Percentiles rank a stretch among this genome's conserved stretches.
These are phyloP conservation scores for Cryphonectria parasitica DNA, from an alignment of 2,329 filamentous ascomycete genomes.

Conservation along the genomic window DNA sequence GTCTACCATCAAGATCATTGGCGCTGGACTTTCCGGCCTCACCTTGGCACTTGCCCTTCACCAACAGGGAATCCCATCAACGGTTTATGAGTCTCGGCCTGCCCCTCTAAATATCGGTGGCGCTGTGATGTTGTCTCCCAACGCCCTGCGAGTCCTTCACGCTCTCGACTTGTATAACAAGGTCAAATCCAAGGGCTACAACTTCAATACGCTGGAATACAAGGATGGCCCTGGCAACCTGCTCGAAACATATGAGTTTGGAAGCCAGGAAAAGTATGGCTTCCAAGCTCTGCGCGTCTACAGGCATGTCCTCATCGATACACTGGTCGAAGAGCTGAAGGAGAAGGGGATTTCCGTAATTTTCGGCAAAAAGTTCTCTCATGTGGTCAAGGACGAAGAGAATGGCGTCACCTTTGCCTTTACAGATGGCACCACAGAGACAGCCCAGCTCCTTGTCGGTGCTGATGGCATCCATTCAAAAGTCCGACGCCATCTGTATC, in stretches of 20 bases:
- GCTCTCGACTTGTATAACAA: slow-evolving; percentile 51
- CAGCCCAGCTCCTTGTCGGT: slow-evolving; percentile 53
- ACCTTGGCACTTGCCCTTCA: slow-evolving; percentile 59
- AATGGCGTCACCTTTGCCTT: slow-evolving; percentile 51
- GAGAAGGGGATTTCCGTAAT: slow-evolving; percentile 46
- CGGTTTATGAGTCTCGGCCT: slow-evolving; percentile 55
- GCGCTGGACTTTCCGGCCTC: slow-evolving; percentile 44
- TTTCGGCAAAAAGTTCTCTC: slow-evolving; percentile 53
- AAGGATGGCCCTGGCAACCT: slow-evolving; percentile 40
- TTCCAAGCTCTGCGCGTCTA: slow-evolving; percentile 60
- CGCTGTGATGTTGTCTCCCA: slow-evolving; percentile 63
- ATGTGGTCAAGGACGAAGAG: slow-evolving; percentile 46
- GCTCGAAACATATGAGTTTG: slow-evolving; percentile 52
- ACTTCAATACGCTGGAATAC: slow-evolving; percentile 56
- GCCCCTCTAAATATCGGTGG: slow-evolving; percentile 53
- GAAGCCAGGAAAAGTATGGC: slow-evolving; percentile 50
- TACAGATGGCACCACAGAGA: slow-evolving; percentile 46
- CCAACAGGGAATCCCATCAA: slow-evolving; percentile 51
- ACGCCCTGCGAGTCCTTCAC: slow-evolving; percentile 59
- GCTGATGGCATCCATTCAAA: slow-evolving; percentile 64
- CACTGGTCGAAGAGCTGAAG: slow-evolving; percentile 46
- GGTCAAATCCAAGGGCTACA: slow-evolving; percentile 50
- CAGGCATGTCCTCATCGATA: slow-evolving; percentile 53
- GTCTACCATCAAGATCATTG: slow-evolving; percentile 7
- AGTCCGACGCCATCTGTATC: slow-evolving; percentile 55